Base-by-base conservation (phyloP, 1,139 yeast species). In the Diutina siamensis region DNA sequence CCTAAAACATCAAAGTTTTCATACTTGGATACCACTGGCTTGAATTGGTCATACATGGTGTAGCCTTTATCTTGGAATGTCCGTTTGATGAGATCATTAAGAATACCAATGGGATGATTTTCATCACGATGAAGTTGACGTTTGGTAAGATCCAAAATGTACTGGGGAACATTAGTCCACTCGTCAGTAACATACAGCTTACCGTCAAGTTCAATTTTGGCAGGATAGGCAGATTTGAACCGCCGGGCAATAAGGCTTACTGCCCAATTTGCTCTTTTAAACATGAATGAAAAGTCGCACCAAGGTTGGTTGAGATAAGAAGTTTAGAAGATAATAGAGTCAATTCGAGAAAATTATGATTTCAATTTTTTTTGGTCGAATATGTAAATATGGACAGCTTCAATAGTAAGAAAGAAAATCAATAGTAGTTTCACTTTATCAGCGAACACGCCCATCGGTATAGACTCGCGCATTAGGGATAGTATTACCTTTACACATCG, bases 1-100 rank as follows among this genome's bases (percentile, higher is more conserved):
- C 95, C 97, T 41, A 92, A 70, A 3, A 83, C 84, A 59, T 92
- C 98, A 57, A 94, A 92, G 60, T 92, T 92, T 56, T 89, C 85
- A 55, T 67, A 76, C 1, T 78, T 83, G 5, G 92, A 72, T 1
- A 92, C 98, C 2, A 78, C 85, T 0, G 98, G 97, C 49, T 74
- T 71, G 64, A 88, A 86, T 50, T 84, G 76, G 57, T 83, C 84
- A 64, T 82, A 88, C 55, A 80, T 80, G 0, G 95, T 83, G 61
- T 83, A 84, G 1, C 92, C 95, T 49, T 80, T 63, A 0, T 74
- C 78, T 35, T 69, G 55, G 57, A 92, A 78, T 51, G 81, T 78
- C 17, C 62, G 64, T 58, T 89, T 94, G 46, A 92, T 79, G 50
- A 89, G 67, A 19, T 77, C 72, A 41, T 89, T 74, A 31, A 92